Evolutionary conservation across 305 asterid species (phyloP).

Genomic region (Solanum hybrid): DNA sequence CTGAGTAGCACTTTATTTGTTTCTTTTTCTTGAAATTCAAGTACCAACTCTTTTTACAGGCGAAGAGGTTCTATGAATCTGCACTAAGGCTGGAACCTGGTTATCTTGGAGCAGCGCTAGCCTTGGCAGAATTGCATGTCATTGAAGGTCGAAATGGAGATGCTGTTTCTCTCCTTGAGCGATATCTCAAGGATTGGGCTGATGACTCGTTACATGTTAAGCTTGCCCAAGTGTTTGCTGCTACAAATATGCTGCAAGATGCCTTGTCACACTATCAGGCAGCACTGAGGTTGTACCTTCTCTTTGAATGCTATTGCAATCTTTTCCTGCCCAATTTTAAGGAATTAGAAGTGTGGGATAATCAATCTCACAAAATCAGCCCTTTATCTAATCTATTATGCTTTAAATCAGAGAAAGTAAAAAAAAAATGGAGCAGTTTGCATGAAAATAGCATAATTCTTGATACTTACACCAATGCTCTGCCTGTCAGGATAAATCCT

Average conservation of each 20-base stretch:
- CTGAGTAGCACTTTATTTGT: not conserved
- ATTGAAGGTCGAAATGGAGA: slow-evolving; percentile 90
- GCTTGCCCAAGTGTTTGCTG: slow-evolving; percentile 94
- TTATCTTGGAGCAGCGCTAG: slow-evolving; percentile 90
- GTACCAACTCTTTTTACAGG: slow-evolving; percentile 35
- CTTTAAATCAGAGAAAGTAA: not conserved
- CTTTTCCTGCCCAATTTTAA: not conserved
- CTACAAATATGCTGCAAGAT: slow-evolving; percentile 89
- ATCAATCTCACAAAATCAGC: not conserved
- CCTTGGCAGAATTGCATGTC: slow-evolving; percentile 95
- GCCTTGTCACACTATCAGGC: slow-evolving; percentile 89
- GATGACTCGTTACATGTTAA: slow-evolving; percentile 91
- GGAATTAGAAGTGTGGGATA: not conserved
- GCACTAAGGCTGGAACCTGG: slow-evolving; percentile 97
- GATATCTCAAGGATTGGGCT: slow-evolving; percentile 89
- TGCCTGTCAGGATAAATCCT: slow-evolving; percentile 66
- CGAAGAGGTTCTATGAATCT: slow-evolving; percentile 90
- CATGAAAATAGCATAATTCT: not conserved
- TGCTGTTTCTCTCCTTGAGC: slow-evolving; percentile 78
- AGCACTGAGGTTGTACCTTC: slow-evolving; percentile 53
- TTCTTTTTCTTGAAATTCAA: not conserved
- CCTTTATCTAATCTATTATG: not conserved
- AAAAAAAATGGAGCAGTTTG: not conserved
- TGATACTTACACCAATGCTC: not conserved
- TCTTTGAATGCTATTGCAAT: not conserved